Percentiles rank a stretch among this genome's conserved stretches.
Conservation (phyloP, 2,329 filamentous ascomycete species). For the Arthrocladium fulminans region DNA sequence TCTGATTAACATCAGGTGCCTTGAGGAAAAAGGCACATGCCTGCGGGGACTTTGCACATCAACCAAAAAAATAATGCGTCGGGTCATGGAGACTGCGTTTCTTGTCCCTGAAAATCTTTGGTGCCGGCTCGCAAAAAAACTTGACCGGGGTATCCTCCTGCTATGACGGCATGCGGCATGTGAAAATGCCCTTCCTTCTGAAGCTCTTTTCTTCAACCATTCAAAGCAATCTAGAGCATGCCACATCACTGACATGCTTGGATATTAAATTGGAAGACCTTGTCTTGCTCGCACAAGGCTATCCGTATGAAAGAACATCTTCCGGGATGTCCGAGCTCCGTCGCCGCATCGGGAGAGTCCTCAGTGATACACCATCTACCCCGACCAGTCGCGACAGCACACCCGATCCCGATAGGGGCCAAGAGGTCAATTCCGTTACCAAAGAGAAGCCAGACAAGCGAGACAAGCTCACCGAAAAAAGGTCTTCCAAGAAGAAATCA, state of each 20-base stretch:
- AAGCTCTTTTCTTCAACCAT: no score
- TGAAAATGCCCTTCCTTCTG: background rate
- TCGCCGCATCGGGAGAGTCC: conserved; percentile 33
- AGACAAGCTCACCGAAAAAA: conserved; percentile 25
- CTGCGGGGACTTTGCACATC: background rate
- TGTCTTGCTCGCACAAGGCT: background rate
- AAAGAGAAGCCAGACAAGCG: conserved; percentile 41
- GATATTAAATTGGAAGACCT: no score
- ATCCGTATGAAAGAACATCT: background rate
- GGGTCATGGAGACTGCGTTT: background rate
- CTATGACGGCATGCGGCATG: conserved; percentile 1
- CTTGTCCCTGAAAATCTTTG: conserved; percentile 4
- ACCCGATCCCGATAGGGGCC: conserved; percentile 19
- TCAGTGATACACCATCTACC: conserved; percentile 23
- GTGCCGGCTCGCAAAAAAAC: background rate
- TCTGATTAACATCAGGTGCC: background rate
- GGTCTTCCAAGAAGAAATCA: conserved; percentile 59
- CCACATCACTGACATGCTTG: no score
- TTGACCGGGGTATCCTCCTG: background rate
- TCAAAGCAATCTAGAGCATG: no score
- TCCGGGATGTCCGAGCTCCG: conserved; percentile 32
- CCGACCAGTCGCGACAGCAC: conserved; percentile 20
- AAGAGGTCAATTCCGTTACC: conserved; percentile 45
- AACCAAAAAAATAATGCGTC: background rate
- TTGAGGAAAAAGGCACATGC: background rate